Evolutionary conservation across 1,284 basidiomycete genomes (phyloP).

Genomic region (Ganoderma leucocontextum): DNA sequence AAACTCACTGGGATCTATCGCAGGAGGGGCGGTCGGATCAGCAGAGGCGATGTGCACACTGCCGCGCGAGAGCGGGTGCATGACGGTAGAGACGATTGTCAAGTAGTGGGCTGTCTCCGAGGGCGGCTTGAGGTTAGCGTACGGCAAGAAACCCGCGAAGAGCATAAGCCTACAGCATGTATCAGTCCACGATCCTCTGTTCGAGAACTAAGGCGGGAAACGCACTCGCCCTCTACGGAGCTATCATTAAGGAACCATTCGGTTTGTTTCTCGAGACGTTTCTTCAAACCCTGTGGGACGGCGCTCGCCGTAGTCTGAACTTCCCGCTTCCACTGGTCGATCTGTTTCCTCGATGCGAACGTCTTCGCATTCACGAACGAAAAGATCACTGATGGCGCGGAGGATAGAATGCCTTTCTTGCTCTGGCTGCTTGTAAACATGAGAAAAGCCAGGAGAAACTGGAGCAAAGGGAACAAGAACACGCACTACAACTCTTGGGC

Average conservation of each 20-base stretch:
- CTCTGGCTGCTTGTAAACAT: background rate
- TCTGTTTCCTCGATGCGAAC: conserved; percentile 13
- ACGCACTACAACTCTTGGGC: background rate
- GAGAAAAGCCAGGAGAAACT: background rate
- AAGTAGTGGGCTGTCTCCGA: conserved; percentile 13
- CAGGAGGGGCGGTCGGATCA: conserved; percentile 44
- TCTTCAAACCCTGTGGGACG: conserved; percentile 13
- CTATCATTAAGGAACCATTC: conserved; percentile 14
- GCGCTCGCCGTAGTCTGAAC: conserved; percentile 5
- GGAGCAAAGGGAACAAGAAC: background rate
- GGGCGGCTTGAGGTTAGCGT: conserved; percentile 6
- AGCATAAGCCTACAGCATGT: conserved; percentile 12
- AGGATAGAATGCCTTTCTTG: background rate
- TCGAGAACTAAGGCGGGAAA: background rate
- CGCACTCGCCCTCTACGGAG: conserved; percentile 23
- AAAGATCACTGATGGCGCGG: background rate
- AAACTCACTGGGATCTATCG: conserved; percentile 48
- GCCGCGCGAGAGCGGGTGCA: conserved; percentile 45
- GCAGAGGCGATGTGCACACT: conserved; percentile 48
- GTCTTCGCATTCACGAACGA: conserved; percentile 3
- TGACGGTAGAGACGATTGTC: conserved; percentile 13
- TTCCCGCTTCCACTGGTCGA: conserved; percentile 12
- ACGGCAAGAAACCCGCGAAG: conserved; percentile 16
- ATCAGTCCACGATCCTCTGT: background rate
- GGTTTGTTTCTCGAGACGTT: conserved; percentile 18